phyloP scores from a whole-genome alignment of 352 stramenopile species.

The Phytophthora crassamura region DNA sequence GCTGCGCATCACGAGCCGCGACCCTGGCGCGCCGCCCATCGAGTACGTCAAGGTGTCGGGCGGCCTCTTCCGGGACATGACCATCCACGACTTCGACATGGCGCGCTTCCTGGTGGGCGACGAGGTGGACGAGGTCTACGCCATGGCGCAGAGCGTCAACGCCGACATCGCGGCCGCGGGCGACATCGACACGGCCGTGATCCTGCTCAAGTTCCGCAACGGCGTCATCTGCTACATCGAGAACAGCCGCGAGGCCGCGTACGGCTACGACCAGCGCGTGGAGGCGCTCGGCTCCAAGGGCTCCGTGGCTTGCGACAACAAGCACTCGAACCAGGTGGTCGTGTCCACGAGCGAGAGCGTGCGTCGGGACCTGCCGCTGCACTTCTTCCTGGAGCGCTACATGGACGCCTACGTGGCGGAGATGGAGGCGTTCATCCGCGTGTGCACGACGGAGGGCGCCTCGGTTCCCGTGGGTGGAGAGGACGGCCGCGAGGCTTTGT shows the following conservation, averaged over 20 bases:
- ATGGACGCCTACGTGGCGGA: constrained; percentile 88
- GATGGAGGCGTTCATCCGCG: constrained; percentile 75
- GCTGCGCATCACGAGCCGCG: constrained; percentile 75
- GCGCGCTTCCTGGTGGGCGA: constrained; percentile 85
- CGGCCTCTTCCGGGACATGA: constrained; percentile 96
- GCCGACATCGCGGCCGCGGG: constrained; percentile 76
- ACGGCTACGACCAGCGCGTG: constrained; percentile 96
- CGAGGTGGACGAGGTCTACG: constrained; percentile 73
- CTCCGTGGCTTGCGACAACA: constrained; percentile 93
- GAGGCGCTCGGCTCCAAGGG: constrained; percentile 93
- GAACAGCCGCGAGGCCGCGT: constrained; percentile 93
- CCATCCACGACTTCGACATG: constrained; percentile 92
- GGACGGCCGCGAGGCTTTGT: constrained; percentile 70
- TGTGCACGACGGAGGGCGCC: constrained; percentile 48
- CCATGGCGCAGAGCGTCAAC: constrained; percentile 65
- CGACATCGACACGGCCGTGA: constrained; percentile 91
- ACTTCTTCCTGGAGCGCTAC: constrained; percentile 96
- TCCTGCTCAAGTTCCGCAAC: constrained; percentile 92
- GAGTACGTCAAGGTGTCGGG: constrained; percentile 74
- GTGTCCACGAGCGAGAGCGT: constrained; percentile 54
- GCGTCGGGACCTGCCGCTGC: constrained; percentile 88
- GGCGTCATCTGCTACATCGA: constrained; percentile 94
- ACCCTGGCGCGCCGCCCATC: constrained; percentile 51
- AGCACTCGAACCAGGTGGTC: constrained; percentile 92
- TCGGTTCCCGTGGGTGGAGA: constrained; percentile 58